These are phyloP conservation scores for Fraxinus greggii DNA, from an alignment of 305 asterid genomes.

Conservation along the genomic window DNA sequence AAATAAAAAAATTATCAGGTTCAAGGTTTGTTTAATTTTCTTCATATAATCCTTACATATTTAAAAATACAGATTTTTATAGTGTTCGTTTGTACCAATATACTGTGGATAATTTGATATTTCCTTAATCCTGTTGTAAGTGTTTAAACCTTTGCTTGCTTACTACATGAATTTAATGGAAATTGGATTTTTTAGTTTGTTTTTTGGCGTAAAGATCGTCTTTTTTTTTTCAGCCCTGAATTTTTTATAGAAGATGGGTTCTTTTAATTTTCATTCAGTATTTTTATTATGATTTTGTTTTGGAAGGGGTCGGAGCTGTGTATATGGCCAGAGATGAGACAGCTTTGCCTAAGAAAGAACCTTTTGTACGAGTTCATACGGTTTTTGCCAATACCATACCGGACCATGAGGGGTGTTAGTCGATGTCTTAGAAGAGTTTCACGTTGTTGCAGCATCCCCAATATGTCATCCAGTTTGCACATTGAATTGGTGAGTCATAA, in stretches of 20 bases:
- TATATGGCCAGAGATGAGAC: slow-evolving; percentile 90
- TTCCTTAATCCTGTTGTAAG: background rate
- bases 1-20: background rate
- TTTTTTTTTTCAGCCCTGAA: background rate
- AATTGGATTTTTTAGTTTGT: slow-evolving; percentile 1
- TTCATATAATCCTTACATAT: background rate
- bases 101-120: background rate
- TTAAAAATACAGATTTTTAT: background rate
- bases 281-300: slow-evolving; percentile 13
- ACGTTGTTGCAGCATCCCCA: slow-evolving; percentile 69
- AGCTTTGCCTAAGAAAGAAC: slow-evolving; percentile 74
- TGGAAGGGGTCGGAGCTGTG: slow-evolving; percentile 74
- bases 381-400: slow-evolving; percentile 75
- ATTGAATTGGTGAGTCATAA: slow-evolving; percentile 71
- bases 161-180: background rate
- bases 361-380: slow-evolving; percentile 74
- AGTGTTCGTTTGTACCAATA: background rate
- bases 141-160: background rate
- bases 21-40: background rate
- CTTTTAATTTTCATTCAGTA: background rate
- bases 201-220: background rate
- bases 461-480: slow-evolving; percentile 65
- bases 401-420: slow-evolving; percentile 71
- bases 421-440: slow-evolving; percentile 73
- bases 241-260: background rate